These are phyloP conservation scores for Bidens hawaiensis DNA, from an alignment of 140 eudicot genomes.

Conservation along the genomic window DNA sequence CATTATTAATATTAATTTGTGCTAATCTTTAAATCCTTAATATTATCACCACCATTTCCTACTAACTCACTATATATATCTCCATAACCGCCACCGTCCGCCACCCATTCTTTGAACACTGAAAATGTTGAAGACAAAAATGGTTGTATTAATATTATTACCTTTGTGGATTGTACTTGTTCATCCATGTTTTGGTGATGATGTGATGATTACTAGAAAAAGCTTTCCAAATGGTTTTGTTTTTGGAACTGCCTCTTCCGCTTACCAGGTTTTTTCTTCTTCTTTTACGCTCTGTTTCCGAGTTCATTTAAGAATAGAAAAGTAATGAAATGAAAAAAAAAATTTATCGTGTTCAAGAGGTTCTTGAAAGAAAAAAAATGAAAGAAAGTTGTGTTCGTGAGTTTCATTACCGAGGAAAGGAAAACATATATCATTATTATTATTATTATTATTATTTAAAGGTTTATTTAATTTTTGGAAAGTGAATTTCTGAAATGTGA, in stretches of 20 bases:
- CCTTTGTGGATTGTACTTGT: conserved; percentile 8
- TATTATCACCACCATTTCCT: neutral
- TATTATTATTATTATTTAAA: neutral
- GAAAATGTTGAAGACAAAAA: conserved; percentile 11
- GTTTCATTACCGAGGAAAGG: too few relatives aligned
- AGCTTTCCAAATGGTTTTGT: conserved; percentile 74
- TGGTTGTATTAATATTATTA: conserved; percentile 1
- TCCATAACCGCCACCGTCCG: neutral
- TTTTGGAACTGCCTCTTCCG: conserved; percentile 93
- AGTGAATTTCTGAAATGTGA: too few relatives aligned
- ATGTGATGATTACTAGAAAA: conserved; percentile 44
- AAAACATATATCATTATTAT: neutral
- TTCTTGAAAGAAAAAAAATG: too few relatives aligned
- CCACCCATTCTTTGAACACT: neutral
- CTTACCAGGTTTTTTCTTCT: conserved; percentile 61
- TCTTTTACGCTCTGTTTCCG: too few relatives aligned
- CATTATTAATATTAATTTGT: too few relatives aligned
- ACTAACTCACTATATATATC: neutral
- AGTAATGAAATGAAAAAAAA: too few relatives aligned
- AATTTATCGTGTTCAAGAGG: too few relatives aligned
- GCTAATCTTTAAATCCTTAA: neutral
- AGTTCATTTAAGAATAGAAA: too few relatives aligned
- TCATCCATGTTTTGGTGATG: conserved; percentile 26
- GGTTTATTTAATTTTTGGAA: too few relatives aligned
- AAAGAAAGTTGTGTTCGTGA: too few relatives aligned